Evolutionary conservation across 2,329 filamentous ascomycete species (phyloP).

Genomic region (Botrytis hyacinthi): DNA sequence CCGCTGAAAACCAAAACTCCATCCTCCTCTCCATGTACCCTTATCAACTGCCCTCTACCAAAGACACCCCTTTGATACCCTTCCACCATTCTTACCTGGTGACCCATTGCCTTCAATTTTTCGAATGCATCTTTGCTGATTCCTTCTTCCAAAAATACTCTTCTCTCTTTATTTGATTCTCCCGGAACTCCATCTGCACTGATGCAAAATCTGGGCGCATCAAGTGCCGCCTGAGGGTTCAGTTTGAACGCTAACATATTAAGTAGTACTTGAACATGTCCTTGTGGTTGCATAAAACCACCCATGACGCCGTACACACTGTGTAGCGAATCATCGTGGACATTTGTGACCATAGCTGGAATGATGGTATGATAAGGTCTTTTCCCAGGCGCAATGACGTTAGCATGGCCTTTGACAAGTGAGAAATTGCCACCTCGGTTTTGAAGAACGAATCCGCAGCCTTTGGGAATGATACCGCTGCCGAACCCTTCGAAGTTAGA

Average conservation of each 20-base stretch:
- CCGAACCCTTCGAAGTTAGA: conserved; percentile 90
- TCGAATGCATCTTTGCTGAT: conserved; percentile 67
- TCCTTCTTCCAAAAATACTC: conserved; percentile 79
- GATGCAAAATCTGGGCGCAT: conserved; percentile 89
- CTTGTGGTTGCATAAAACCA: conserved; percentile 97
- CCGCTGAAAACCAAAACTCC: conserved; percentile 80
- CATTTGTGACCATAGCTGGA: conserved; percentile 81
- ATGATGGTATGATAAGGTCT: conserved; percentile 98
- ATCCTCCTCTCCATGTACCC: conserved; percentile 60
- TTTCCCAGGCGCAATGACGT: conserved; percentile 76
- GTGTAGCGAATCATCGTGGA: conserved; percentile 70
- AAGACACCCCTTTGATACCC: conserved; percentile 68
- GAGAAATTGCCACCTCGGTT: conserved; percentile 89
- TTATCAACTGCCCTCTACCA: conserved; percentile 83
- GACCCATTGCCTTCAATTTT: conserved; percentile 67
- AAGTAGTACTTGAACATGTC: conserved; percentile 87
- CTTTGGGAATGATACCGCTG: conserved; percentile 77
- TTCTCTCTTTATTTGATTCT: conserved; percentile 51
- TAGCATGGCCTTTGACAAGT: conserved; percentile 70
- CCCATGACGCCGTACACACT: conserved; percentile 96
- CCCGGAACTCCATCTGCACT: conserved; percentile 66
- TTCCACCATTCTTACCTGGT: conserved; percentile 67
- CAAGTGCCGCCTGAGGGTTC: conserved; percentile 82
- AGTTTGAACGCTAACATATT: conserved; percentile 83
- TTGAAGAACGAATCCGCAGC: conserved; percentile 90